Percentiles rank a stretch among this genome's conserved stretches.
These are phyloP conservation scores for Triticum aestivum DNA, from an alignment of 176 grass and related monocot genomes.

Conservation along the genomic window DNA sequence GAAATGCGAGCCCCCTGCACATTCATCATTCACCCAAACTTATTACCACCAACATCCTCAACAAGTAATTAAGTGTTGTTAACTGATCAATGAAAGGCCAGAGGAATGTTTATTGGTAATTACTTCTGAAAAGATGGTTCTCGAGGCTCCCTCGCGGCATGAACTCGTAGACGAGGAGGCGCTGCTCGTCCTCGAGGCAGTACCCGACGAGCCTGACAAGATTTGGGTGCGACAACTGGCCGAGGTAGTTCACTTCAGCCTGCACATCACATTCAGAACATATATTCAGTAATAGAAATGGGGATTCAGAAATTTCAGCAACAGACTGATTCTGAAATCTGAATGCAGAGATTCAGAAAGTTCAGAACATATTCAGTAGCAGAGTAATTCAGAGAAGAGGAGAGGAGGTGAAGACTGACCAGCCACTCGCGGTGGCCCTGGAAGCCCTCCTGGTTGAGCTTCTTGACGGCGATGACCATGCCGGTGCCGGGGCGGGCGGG, in stretches of 20 bases:
- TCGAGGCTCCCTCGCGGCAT: constrained; percentile 87
- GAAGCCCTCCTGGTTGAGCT: constrained; percentile 82
- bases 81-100: neutral
- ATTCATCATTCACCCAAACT: neutral
- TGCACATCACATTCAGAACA: constrained; percentile 11
- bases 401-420: constrained; percentile 4
- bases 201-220: constrained; percentile 74
- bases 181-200: constrained; percentile 80
- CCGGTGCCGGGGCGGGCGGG: constrained; percentile 66
- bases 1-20: constrained; percentile 58
- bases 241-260: constrained; percentile 83
- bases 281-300: neutral
- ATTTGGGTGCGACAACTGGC: constrained; percentile 64
- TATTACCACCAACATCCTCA: constrained; percentile 19
- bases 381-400: neutral
- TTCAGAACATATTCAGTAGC: neutral
- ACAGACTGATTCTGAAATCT: neutral
- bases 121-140: constrained; percentile 92
- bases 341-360: neutral
- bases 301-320: neutral
- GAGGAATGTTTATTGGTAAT: neutral
- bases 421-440: constrained; percentile 91
- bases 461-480: constrained; percentile 86
- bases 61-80: neutral
- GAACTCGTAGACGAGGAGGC: constrained; percentile 85